phyloP scores from a whole-genome alignment of 2,329 filamentous ascomycete genomes.

The Fusarium mundagurra region DNA sequence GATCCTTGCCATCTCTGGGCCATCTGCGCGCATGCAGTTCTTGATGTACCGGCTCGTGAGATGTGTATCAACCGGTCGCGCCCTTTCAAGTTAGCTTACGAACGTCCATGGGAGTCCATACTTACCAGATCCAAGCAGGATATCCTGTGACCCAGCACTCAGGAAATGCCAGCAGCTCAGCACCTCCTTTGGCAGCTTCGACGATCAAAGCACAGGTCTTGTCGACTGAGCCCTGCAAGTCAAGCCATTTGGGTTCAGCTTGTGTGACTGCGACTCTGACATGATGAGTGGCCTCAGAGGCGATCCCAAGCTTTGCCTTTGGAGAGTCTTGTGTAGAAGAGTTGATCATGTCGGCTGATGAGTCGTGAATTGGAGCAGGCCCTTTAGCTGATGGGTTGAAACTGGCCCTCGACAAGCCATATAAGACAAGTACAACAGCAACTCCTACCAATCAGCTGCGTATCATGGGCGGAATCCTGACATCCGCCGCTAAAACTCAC shows the following conservation, averaged over 20 bases:
- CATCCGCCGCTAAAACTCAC: background rate
- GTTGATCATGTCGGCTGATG: background rate
- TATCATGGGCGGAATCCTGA: background rate
- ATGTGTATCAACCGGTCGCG: background rate
- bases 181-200: conserved; percentile 51
- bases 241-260: conserved; percentile 36
- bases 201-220: conserved; percentile 25
- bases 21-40: conserved; percentile 43
- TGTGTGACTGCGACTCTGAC: conserved; percentile 28
- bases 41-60: background rate
- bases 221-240: conserved; percentile 24
- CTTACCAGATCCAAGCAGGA: conserved; percentile 15
- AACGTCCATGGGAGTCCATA: accelerated
- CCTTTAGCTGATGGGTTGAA: background rate
- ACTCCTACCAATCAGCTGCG: background rate
- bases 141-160: conserved; percentile 62
- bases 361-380: background rate
- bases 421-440: background rate
- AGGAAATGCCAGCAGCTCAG: conserved; percentile 63
- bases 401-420: background rate
- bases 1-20: conserved; percentile 51
- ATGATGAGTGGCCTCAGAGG: background rate
- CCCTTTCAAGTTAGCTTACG: background rate
- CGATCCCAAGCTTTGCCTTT: background rate
- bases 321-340: background rate